Evolutionary conservation across 441 rosid species (phyloP).

Genomic region (Corymbia calophylla): DNA sequence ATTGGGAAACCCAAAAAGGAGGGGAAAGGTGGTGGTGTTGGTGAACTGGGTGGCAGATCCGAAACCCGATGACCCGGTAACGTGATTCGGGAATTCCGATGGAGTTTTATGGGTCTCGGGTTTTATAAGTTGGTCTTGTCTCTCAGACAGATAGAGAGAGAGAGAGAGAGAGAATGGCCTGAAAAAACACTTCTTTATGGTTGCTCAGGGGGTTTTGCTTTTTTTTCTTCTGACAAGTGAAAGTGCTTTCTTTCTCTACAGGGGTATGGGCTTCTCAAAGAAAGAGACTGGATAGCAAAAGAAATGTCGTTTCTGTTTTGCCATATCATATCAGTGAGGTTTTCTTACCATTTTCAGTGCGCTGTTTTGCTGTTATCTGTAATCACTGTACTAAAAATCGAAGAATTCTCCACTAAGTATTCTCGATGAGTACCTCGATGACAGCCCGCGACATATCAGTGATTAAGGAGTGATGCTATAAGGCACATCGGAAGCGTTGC

Average conservation of each 20-base stretch:
- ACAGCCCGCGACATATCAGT: neutral
- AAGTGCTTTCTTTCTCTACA: neutral
- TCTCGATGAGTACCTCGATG: neutral
- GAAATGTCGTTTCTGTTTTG: neutral
- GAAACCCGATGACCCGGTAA: conserved; percentile 48
- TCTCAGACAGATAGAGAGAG: neutral
- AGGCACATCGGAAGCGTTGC: neutral
- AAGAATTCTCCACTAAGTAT: neutral
- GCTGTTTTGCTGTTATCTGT: neutral
- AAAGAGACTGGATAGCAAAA: neutral
- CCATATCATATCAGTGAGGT: neutral
- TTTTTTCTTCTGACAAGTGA: neutral
- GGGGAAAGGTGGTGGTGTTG: conserved; percentile 16
- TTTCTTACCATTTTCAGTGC: neutral
- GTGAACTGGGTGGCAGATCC: conserved; percentile 57
- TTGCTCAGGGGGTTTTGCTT: neutral
- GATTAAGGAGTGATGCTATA: neutral
- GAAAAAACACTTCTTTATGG: neutral
- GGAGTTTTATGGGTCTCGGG: neutral
- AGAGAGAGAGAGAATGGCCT: neutral
- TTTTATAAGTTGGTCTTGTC: neutral
- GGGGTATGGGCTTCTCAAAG: neutral
- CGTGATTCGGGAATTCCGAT: conserved; percentile 29
- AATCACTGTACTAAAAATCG: neutral
- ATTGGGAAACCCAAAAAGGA: conserved; percentile 12